A percentile compares a stretch with the other conserved stretches of the same genome.
These are phyloP conservation scores for Hygrocybe punicea DNA, from an alignment of 768 basidiomycete species.

Conservation along the genomic window DNA sequence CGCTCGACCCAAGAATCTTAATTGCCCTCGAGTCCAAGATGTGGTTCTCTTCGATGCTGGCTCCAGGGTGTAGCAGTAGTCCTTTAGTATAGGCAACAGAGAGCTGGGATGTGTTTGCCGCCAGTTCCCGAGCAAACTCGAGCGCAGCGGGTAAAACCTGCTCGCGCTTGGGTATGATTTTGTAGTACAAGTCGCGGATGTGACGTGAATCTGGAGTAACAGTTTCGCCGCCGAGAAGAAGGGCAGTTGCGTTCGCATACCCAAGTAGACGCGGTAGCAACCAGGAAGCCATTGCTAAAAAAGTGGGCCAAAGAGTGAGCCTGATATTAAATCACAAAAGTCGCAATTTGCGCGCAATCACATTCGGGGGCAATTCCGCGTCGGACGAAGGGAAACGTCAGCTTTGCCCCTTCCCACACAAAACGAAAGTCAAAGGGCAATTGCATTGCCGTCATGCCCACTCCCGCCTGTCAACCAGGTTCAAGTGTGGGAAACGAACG, in stretches of 20 bases:
- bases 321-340: neutral
- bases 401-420: constrained; percentile 49
- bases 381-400: constrained; percentile 49
- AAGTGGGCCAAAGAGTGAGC: neutral
- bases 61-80: constrained; percentile 48
- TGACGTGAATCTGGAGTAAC: constrained; percentile 44
- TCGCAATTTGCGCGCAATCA: constrained; percentile 11
- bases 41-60: constrained; percentile 52
- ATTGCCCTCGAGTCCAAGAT: constrained; percentile 51
- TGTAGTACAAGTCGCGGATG: constrained; percentile 44
- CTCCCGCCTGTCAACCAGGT: constrained; percentile 37
- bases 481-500: neutral
- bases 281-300: constrained; percentile 40
- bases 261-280: constrained; percentile 56
- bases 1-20: constrained; percentile 34
- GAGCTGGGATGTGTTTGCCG: constrained; percentile 49
- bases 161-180: constrained; percentile 46
- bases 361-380: constrained; percentile 51
- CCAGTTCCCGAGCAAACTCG: constrained; percentile 50
- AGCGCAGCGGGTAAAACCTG: constrained; percentile 53
- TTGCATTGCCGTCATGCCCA: constrained; percentile 49
- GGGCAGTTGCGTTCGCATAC: constrained; percentile 47
- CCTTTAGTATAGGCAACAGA: constrained; percentile 51
- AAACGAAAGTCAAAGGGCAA: constrained; percentile 54
- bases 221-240: constrained; percentile 49